Base-by-base conservation (phyloP, 345 rosid species). In the Melaleuca alternifolia region DNA sequence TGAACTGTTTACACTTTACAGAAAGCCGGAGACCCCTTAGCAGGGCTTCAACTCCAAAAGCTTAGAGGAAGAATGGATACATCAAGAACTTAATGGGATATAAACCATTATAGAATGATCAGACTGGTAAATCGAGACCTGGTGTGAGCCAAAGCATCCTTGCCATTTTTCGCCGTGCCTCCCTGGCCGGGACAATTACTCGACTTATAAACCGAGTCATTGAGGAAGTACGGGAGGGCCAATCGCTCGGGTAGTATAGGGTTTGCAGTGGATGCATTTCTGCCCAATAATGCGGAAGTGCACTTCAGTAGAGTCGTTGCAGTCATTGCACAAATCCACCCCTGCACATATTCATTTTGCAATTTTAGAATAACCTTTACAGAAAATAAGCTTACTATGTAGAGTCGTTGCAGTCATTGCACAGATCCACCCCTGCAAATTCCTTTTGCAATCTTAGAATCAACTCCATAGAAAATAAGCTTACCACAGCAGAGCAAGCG, bases 381-480 rank as follows among this genome's bases (percentile, higher is more conserved):
- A 46, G 23, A 21, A 37, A 37, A 7, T 71, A 54, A 33, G 33
- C 23, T 44, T 14, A 6, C 15, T 24, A 56, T 41, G n/a, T n/a
- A n/a, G n/a, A n/a, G n/a, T n/a, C n/a, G 53, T 62, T 62, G 76
- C 5, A 62, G 44, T 28, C 76, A 9, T 28, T 5, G 2, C 99
- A 94, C n/a, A 95, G 87, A 97, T 96, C 99, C 99, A 97, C 56
- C 95, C 96, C 99, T 96, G 93, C 91, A 87, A 84, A 83, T 82
- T 48, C 50, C 76, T 0, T 24, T 41, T 21, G 71, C 10, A 11
- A 61, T 59, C 71, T 23, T 51, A 30, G 37, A 30, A 62, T 50
- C 53, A 82, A 37, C 13, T n/a, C 54, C 84, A 15, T 11, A 46
- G 23, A 21, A 33, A 33, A 7, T 71, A 54, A 33, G 33, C 23